Base-by-base conservation (phyloP, 2,329 filamentous ascomycete species). In the Tolypocladium inflatum region DNA sequence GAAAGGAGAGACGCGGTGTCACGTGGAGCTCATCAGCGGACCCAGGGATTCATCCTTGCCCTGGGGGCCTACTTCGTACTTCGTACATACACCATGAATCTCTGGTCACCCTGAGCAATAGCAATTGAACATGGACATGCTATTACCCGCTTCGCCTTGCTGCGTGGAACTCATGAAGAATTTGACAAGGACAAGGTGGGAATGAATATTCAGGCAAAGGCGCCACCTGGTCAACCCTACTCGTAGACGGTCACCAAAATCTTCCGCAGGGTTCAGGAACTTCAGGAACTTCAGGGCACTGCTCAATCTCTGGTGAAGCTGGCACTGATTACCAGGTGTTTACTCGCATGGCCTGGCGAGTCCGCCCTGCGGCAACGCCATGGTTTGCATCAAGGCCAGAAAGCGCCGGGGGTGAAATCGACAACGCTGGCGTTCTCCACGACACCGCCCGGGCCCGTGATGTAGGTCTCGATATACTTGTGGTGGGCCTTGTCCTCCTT, bases 401-500 rank as follows among this genome's bases (percentile, higher is more conserved):
- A 73, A 0, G 75, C 74, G 0, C 81, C 82, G 11, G 78, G 74
- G 52, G 70, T 73, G 70, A 86, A 89, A 67, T 88, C 85, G 2
- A 88, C 67, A 0, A 87, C 82, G 58, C 79, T 76, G 2, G 78
- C 78, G 65, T 81, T 81, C 3, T 41, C 52, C 15, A 54, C 15
- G 17, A 59, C 33, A 1, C 38, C 43, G 10, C 48, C 58, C 30
- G 55, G 19, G 11, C 41, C 26, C 2, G 26, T 26, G 10, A 60
- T 80, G 72, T 17, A 86, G 63, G 2, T 78, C 58, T 78, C 73
- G n/a, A 82, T 74, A 63, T 89, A 90, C 0, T 70, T 80, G 41
- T 77, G 71, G 67, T 91, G 88, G 10, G 72, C 80, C 1, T 85
- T 84, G 63, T 91, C 88, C 37, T 83, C 72, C 55, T 80, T 70